Evolutionary conservation across 2,329 filamentous ascomycete species (phyloP).

Genomic region (Metarhizium brunneum): DNA sequence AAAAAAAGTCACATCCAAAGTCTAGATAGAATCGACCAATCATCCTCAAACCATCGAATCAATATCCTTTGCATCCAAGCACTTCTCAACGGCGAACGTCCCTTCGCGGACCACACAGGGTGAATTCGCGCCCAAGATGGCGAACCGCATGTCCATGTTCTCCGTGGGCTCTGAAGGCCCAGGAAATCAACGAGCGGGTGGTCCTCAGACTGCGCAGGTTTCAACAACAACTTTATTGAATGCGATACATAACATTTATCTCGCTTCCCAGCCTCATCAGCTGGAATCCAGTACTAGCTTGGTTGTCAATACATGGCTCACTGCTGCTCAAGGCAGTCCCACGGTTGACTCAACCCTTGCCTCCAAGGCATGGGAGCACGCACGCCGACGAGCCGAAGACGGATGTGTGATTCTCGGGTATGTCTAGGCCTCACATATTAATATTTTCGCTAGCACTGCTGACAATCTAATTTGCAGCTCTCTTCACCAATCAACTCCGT

Average conservation of each 20-base stretch:
- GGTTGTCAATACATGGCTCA: conserved; percentile 93
- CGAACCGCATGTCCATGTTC: conserved; percentile 60
- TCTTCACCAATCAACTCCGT: conserved; percentile 80
- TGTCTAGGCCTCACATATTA: conserved; percentile 18
- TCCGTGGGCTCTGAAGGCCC: conserved; percentile 57
- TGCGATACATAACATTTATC: conserved; percentile 81
- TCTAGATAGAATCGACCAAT: neutral
- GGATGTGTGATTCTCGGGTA: conserved; percentile 86
- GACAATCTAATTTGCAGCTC: conserved; percentile 46
- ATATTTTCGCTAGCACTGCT: conserved; percentile 2
- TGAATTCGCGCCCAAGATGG: conserved; percentile 32
- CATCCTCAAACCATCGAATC: neutral
- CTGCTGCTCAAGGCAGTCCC: conserved; percentile 59
- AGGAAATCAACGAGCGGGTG: conserved; percentile 45
- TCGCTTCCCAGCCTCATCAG: conserved; percentile 70
- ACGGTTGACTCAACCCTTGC: conserved; percentile 75
- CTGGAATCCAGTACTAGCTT: conserved; percentile 86
- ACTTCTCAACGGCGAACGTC: conserved; percentile 25
- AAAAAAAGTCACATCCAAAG: neutral
- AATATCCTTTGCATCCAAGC: neutral
- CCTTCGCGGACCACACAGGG: conserved; percentile 23
- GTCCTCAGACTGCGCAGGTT: conserved; percentile 67
- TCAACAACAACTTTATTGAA: conserved; percentile 92
- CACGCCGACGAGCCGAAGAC: conserved; percentile 86
- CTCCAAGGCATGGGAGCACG: conserved; percentile 89